Percentiles rank a stretch among this genome's conserved stretches.
phyloP scores from a whole-genome alignment of 495 filamentous ascomycete genomes.

The Platismatia glauca region DNA sequence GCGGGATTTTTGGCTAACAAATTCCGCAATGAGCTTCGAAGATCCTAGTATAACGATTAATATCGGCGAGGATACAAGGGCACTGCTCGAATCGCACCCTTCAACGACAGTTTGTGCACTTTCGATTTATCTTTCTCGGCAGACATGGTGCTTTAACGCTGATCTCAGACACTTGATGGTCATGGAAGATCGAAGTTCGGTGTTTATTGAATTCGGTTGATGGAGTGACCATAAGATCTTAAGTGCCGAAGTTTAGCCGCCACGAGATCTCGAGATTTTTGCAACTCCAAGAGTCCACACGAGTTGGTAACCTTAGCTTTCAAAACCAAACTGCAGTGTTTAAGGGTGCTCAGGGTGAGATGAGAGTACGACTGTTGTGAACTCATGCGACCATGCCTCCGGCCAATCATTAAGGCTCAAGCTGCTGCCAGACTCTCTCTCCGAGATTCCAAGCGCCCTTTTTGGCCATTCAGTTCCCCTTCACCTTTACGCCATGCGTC shows the following conservation, averaged over 20 bases:
- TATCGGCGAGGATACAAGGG: conserved; percentile 9
- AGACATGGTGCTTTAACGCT: conserved; percentile 20
- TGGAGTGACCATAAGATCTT: conserved; percentile 9
- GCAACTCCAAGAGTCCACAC: too few relatives aligned
- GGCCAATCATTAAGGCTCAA: conserved; percentile 2
- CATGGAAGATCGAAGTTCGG: background rate
- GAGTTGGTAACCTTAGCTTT: too few relatives aligned
- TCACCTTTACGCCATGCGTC: conserved; percentile 33
- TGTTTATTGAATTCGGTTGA: conserved; percentile 16
- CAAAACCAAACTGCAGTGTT: background rate
- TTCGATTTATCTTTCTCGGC: conserved; percentile 77
- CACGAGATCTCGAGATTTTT: too few relatives aligned
- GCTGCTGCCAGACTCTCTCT: background rate
- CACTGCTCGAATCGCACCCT: conserved; percentile 45
- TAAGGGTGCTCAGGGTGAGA: conserved; percentile 9
- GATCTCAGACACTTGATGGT: background rate
- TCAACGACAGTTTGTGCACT: conserved; percentile 85
- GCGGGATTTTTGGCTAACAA: conserved; percentile 49
- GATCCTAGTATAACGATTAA: conserved; percentile 45
- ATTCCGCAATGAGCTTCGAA: conserved; percentile 86
- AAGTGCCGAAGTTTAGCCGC: conserved; percentile 4
- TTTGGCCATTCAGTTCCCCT: conserved; percentile 25
- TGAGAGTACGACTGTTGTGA: background rate
- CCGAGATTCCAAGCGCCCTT: conserved; percentile 17
- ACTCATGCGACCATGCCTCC: conserved; percentile 32